Evolutionary conservation across 345 rosid species (phyloP).

Genomic region (Eucalyptus pauciflora): DNA sequence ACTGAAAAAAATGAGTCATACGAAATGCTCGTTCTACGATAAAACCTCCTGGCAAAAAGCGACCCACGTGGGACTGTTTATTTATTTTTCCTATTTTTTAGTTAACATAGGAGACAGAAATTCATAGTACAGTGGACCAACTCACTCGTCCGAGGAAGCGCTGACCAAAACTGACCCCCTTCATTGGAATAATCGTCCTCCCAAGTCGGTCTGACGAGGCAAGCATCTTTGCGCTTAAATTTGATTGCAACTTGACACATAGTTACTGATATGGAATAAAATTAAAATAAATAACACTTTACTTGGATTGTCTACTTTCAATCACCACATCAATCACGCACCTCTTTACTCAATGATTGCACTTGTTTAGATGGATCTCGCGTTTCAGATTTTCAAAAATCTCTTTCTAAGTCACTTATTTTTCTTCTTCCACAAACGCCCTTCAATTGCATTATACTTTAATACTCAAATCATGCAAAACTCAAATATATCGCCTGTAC

Average conservation of each 20-base stretch:
- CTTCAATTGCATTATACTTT: not conserved
- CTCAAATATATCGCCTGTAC: not conserved
- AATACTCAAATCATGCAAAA: not conserved
- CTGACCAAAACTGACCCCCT: not conserved
- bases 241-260: not conserved
- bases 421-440: not conserved
- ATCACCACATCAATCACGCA: not conserved
- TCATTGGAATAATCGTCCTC: not conserved
- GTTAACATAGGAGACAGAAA: not conserved
- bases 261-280: too few species aligned
- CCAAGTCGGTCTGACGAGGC: not conserved
- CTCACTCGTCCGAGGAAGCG: not conserved
- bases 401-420: not conserved
- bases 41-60: not conserved
- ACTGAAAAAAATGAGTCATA: not conserved
- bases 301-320: not conserved
- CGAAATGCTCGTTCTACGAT: not conserved
- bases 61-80: not conserved
- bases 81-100: not conserved
- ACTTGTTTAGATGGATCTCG: not conserved
- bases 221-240: not conserved
- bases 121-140: not conserved
- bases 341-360: not conserved
- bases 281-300: not conserved
- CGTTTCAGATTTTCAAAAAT: not conserved